phyloP scores from a whole-genome alignment of 176 grass and related monocot species.

The Triticum aestivum region IWGSC_CS_RefSeq_v2.1 NC_057812.1:243452374-243452873 shows the following conservation, averaged over 20 bases:
- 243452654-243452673: not conserved
- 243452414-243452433: not conserved
- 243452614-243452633: not conserved
- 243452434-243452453: not conserved
- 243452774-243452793: not conserved
- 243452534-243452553: not conserved
- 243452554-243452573: not conserved
- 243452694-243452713: not conserved
- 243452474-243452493: not conserved
- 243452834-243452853: not conserved
- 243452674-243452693: not conserved
- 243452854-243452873: not conserved
- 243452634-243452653: slow-evolving; percentile 2
- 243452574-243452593: not conserved
- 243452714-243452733: not conserved
- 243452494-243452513: not conserved
- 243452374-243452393: not conserved
- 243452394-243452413: not conserved
- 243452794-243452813: not conserved
- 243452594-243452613: not conserved
- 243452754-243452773: not conserved
- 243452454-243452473: not conserved
- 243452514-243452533: not conserved
- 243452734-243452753: not conserved
- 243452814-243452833: not conserved